Percentiles rank a stretch among this genome's conserved stretches.
phyloP scores from a whole-genome alignment of 768 basidiomycete species.

The Boletus sp. region DNA sequence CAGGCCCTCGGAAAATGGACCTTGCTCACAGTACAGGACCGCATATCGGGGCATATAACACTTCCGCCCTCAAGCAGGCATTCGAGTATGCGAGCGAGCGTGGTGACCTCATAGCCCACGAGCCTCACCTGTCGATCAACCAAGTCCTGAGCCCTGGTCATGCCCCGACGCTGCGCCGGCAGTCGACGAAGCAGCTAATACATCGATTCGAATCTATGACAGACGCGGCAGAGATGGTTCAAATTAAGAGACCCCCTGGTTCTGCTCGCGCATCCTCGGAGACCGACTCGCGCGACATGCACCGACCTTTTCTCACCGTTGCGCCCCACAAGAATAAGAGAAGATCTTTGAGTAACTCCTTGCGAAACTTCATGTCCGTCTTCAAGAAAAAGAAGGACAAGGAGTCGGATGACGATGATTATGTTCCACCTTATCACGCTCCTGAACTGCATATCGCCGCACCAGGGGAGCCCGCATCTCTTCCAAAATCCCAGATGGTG shows the following conservation, averaged over 20 bases:
- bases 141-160: not conserved
- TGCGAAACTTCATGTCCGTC: conserved; percentile 59
- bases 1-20: conserved; percentile 21
- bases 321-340: conserved; percentile 40
- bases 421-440: not conserved
- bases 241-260: conserved; percentile 4
- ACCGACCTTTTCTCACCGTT: conserved; percentile 17
- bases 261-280: conserved; percentile 16
- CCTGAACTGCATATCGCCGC: conserved; percentile 4
- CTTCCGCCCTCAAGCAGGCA: not conserved
- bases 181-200: conserved; percentile 52
- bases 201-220: conserved; percentile 49
- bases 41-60: not conserved
- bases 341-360: conserved; percentile 56
- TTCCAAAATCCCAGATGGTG: not conserved
- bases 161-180: conserved; percentile 23
- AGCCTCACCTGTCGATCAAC: conserved; percentile 2
- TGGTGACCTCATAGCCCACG: not conserved
- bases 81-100: not conserved
- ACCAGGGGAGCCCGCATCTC: not conserved
- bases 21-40: not conserved
- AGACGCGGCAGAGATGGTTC: conserved; percentile 5
- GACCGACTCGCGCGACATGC: conserved; percentile 8
- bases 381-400: conserved; percentile 48
- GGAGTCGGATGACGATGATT: conserved; percentile 28